Evolutionary conservation across 1,139 yeast species (phyloP), one percentile per base, ranked within the genome.

Genomic region (Blastobotrys apis): DNA sequence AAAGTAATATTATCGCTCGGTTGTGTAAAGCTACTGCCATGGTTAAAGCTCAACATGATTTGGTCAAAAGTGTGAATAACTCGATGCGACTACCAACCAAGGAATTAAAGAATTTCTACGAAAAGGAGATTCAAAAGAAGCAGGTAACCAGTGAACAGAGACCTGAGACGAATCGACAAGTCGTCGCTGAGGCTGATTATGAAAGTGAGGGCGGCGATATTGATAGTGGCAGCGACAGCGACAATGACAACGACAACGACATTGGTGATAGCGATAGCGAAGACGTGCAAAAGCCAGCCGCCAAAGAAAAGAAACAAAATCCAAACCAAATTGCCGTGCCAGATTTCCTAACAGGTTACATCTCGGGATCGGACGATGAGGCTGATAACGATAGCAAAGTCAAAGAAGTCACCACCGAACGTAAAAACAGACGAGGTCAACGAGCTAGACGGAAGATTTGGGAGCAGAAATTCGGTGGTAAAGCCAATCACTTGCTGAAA

Each of bases 371-470:
- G 2, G 73, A 80, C 1, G 88, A 81, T 33, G 70, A 71, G 37
- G 67, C 62, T 36, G 84, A 80, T 44, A 72, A 73, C 43, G 90
- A 84, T 53, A 65, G 68, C 34, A 73, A 79, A 1, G 88, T 82
- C 5, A 75, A 78, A 52, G 73, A 73, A 41, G 74, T 75, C 21
- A 73, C 75, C 1, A 71, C 74, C 43, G 52, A 67, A 60, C 54
- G 94, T 52, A 88, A 88, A 58, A 94, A 92, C 63, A 75, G 98
- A 66, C 79, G 97, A 61, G 98, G 98, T 17, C 98, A 94, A 70
- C 74, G 97, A 54, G 98, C 97, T 1, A 80, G 99, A 67, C 94
- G 92, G 63, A 84, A 84, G 69, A 87, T 92, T 44, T 90, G 97
- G 97, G 98, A 88, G 59, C 71, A 76, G 65, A 92, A 92, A 63